Percentiles rank a stretch among this genome's conserved stretches.
Conservation (phyloP, 2,329 filamentous ascomycete species). For the Lecanicillium sp. region DNA sequence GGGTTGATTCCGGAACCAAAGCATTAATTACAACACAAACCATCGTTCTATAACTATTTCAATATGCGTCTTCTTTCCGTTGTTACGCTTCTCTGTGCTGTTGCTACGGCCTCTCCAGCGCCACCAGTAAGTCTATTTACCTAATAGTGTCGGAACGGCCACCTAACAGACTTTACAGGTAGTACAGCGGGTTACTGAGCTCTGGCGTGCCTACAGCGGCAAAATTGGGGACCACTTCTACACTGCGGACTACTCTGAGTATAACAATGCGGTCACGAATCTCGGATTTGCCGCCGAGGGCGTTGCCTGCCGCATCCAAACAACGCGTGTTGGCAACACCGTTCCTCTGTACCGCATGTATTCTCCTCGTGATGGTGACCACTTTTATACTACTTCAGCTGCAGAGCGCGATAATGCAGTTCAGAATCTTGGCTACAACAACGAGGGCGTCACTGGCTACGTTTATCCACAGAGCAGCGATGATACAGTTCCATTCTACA, state of each 20-base stretch:
- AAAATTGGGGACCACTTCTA: conserved; percentile 5
- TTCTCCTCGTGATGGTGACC: conserved; percentile 2
- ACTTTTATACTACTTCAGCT: conserved; percentile 9
- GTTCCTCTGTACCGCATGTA: conserved; percentile 4
- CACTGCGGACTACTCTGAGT: conserved; percentile 7
- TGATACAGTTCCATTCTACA: conserved; percentile 1
- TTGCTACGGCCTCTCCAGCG: too few relatives aligned
- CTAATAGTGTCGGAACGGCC: background rate
- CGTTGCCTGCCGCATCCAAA: conserved; percentile 1
- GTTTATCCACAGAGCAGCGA: background rate
- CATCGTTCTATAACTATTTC: too few relatives aligned
- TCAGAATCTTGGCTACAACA: conserved; percentile 2
- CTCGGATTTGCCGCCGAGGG: conserved; percentile 7
- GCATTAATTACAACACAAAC: too few relatives aligned
- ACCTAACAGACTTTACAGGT: background rate
- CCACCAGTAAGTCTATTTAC: too few relatives aligned
- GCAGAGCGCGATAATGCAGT: conserved; percentile 7
- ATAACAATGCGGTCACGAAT: conserved; percentile 6
- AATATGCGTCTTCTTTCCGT: conserved; percentile 6
- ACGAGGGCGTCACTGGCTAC: conserved; percentile 7
- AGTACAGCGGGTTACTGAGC: background rate
- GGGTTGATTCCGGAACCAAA: too few relatives aligned
- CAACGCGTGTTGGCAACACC: background rate
- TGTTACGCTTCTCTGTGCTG: conserved; percentile 2
- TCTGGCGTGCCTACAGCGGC: conserved; percentile 9